phyloP scores from a whole-genome alignment of 768 basidiomycete genomes.

The Hortiboletus campestris region DNA sequence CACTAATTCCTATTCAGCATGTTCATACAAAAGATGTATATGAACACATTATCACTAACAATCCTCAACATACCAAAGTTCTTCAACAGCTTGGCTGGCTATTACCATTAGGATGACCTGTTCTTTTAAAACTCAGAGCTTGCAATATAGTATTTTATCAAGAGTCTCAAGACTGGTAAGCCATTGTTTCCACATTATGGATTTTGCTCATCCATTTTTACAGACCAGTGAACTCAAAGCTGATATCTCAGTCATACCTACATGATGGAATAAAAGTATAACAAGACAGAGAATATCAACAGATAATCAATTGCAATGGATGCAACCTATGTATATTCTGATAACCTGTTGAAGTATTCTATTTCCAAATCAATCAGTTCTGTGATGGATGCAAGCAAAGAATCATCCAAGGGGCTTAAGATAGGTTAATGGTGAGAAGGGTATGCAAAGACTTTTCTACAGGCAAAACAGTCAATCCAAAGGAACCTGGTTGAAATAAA shows the following conservation, averaged over 20 bases:
- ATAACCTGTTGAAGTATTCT: constrained; percentile 98
- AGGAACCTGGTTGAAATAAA: too few species aligned
- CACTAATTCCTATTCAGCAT: constrained; percentile 51
- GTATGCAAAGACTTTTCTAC: too few species aligned
- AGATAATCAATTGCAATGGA: constrained; percentile 97
- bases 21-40: constrained; percentile 91
- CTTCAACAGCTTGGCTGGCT: constrained; percentile 98
- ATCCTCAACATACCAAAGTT: constrained; percentile 94
- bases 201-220: neutral
- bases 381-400: too few species aligned
- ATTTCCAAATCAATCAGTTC: constrained; percentile 99
- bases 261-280: constrained; percentile 98
- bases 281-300: constrained; percentile 99
- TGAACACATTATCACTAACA: constrained; percentile 94
- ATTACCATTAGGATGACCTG: constrained; percentile 92
- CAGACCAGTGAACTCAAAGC: constrained; percentile 92
- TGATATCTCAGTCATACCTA: constrained; percentile 99
- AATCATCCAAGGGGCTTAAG: too few species aligned
- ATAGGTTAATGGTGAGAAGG: too few species aligned
- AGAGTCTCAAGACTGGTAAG: constrained; percentile 91
- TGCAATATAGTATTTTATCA: constrained; percentile 90
- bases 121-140: constrained; percentile 94
- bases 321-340: constrained; percentile 97
- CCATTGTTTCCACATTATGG: neutral
- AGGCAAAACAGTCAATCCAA: too few species aligned